A percentile compares a stretch with the other conserved stretches of the same genome.
Evolutionary conservation across 2,329 filamentous ascomycete genomes (phyloP).

Genomic region (Zalaria sp.): DNA sequence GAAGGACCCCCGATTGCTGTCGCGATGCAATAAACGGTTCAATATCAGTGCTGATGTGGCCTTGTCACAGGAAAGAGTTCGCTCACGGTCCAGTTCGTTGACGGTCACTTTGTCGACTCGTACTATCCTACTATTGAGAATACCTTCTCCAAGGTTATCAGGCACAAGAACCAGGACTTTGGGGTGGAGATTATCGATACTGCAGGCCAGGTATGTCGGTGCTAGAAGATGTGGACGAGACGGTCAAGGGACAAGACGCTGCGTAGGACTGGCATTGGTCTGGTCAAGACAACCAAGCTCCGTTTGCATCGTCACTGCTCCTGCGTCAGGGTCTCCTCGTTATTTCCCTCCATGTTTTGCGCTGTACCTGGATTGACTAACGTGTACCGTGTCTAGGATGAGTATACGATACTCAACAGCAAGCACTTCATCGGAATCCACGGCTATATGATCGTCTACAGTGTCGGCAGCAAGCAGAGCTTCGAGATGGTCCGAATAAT

Average conservation of each 20-base stretch:
- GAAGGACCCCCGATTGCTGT: background rate
- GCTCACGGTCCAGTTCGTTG: slow-evolving; percentile 90
- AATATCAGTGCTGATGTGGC: slow-evolving; percentile 1
- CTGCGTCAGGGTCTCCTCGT: too few species aligned
- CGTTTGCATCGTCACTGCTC: too few species aligned
- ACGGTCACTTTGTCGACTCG: slow-evolving; percentile 95
- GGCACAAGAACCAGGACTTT: slow-evolving; percentile 83
- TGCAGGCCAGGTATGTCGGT: slow-evolving; percentile 62
- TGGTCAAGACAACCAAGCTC: too few species aligned
- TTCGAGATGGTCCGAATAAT: slow-evolving; percentile 98
- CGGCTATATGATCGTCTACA: slow-evolving; percentile 97
- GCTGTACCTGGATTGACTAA: too few species aligned
- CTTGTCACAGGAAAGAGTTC: slow-evolving; percentile 73
- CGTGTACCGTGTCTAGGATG: slow-evolving; percentile 46
- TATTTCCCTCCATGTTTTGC: too few species aligned
- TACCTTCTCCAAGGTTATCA: slow-evolving; percentile 92
- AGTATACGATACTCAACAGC: slow-evolving; percentile 95
- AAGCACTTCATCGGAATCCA: slow-evolving; percentile 99
- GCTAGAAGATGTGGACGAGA: background rate
- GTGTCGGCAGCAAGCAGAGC: slow-evolving; percentile 82
- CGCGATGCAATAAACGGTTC: background rate
- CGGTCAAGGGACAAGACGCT: too few species aligned
- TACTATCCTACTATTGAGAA: slow-evolving; percentile 99
- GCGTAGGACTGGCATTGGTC: too few species aligned
- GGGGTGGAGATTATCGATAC: slow-evolving; percentile 97